Evolutionary conservation across 257 asterid species (phyloP).

Genomic region (Nicotiana tomentosiformis): DNA sequence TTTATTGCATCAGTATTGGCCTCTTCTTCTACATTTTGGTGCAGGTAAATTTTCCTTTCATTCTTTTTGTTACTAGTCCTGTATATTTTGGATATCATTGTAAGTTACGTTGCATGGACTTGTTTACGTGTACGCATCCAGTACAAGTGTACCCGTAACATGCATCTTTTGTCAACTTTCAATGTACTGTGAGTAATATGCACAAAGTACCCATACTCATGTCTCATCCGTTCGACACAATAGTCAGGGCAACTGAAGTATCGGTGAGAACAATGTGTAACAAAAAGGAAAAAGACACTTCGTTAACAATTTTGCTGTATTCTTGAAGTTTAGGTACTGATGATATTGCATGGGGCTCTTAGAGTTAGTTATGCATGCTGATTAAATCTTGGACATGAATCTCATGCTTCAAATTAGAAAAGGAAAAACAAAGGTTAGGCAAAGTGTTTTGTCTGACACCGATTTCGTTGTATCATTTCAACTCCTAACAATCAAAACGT

Average conservation of each 20-base stretch:
- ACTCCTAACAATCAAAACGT: background rate
- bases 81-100: background rate
- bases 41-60: slow-evolving; percentile 56
- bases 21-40: slow-evolving; percentile 79
- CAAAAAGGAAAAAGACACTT: background rate
- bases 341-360: background rate
- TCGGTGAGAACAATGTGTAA: background rate
- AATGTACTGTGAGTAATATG: background rate
- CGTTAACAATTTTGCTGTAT: background rate
- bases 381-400: background rate
- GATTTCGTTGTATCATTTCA: background rate
- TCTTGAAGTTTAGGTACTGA: background rate
- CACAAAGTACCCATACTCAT: background rate
- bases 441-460: background rate
- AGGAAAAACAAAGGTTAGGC: background rate
- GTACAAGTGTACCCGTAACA: background rate
- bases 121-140: background rate
- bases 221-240: background rate
- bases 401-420: background rate
- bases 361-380: background rate
- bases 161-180: background rate
- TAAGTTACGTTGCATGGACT: background rate
- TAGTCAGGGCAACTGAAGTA: background rate
- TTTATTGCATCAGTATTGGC: slow-evolving; percentile 79
- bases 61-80: slow-evolving; percentile 12